Evolutionary conservation across 768 basidiomycete species (phyloP).

Genomic region (Lepiota venenata): DNA sequence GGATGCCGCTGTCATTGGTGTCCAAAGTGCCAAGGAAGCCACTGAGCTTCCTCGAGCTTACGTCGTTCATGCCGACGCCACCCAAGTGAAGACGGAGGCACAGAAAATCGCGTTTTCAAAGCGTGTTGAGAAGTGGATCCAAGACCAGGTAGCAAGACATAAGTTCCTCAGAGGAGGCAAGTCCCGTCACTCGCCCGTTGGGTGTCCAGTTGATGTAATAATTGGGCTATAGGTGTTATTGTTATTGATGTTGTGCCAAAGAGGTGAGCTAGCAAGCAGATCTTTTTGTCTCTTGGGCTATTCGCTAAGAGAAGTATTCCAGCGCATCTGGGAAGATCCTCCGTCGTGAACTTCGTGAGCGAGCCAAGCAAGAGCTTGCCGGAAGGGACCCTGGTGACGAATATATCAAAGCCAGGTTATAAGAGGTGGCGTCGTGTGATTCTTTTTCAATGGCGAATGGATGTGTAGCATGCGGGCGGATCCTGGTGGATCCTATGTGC

Average conservation of each 20-base stretch:
- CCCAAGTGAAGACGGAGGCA: constrained; percentile 26
- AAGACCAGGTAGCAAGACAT: constrained; percentile 65
- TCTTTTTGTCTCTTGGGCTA: background rate
- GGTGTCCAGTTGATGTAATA: constrained; percentile 54
- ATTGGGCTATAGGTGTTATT: constrained; percentile 50
- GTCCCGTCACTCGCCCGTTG: constrained; percentile 55
- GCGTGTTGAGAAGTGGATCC: constrained; percentile 64
- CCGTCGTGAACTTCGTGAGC: constrained; percentile 68
- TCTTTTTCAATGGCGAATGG: no score
- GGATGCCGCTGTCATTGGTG: constrained; percentile 80
- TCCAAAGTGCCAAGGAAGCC: constrained; percentile 60
- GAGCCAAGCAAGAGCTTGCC: constrained; percentile 55
- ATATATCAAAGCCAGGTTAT: constrained; percentile 32
- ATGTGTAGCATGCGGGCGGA: no score
- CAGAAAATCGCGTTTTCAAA: constrained; percentile 42
- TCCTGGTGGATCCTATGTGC: no score
- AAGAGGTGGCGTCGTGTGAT: constrained; percentile 1
- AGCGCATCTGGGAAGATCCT: constrained; percentile 90
- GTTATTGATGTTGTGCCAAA: constrained; percentile 65
- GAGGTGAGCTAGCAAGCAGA: constrained; percentile 43
- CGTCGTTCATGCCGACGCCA: constrained; percentile 49
- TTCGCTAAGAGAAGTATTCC: constrained; percentile 8
- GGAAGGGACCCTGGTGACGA: constrained; percentile 34
- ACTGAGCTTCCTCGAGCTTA: constrained; percentile 85
- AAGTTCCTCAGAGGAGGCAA: constrained; percentile 75